Conservation (phyloP, 371 early-diverging fungal genomes). For the Lichtheimia ramosa region DNA sequence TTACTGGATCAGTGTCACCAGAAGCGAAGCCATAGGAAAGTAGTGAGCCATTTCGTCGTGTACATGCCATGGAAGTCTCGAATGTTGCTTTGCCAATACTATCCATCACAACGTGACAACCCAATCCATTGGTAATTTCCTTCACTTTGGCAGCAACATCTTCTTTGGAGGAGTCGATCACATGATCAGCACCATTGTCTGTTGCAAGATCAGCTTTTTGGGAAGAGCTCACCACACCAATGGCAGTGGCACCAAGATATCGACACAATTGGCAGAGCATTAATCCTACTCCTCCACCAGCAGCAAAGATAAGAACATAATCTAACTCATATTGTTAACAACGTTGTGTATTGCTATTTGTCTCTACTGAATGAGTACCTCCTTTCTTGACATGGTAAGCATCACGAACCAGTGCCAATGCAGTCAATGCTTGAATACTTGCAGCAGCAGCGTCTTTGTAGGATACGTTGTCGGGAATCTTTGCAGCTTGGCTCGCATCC, state of each 20-base stretch:
- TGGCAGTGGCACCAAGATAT: conserved; percentile 83
- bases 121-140: conserved; percentile 74
- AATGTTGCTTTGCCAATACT: conserved; percentile 92
- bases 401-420: conserved; percentile 73
- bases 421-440: conserved; percentile 79
- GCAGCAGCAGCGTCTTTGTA: conserved; percentile 71
- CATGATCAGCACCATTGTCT: conserved; percentile 74
- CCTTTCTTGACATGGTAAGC: conserved; percentile 75
- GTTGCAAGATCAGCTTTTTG: conserved; percentile 81
- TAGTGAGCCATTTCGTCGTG: conserved; percentile 75
- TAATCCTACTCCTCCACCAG: conserved; percentile 90
- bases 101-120: conserved; percentile 88
- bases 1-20: conserved; percentile 77
- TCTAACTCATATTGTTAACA: conserved; percentile 35
- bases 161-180: conserved; percentile 73
- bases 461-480: conserved; percentile 58
- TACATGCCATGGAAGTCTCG: conserved; percentile 68
- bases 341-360: not conserved
- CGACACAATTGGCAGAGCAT: conserved; percentile 77
- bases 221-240: conserved; percentile 81
- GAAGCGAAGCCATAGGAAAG: conserved; percentile 92
- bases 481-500: conserved; percentile 33
- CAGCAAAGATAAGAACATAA: conserved; percentile 85
- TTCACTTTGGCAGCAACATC: conserved; percentile 69
- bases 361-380: conserved; percentile 12